Evolutionary conservation across 164 flowering plant species (phyloP), one percentile per base, ranked within the genome.

Genomic region (Amborella trichopoda): DNA sequence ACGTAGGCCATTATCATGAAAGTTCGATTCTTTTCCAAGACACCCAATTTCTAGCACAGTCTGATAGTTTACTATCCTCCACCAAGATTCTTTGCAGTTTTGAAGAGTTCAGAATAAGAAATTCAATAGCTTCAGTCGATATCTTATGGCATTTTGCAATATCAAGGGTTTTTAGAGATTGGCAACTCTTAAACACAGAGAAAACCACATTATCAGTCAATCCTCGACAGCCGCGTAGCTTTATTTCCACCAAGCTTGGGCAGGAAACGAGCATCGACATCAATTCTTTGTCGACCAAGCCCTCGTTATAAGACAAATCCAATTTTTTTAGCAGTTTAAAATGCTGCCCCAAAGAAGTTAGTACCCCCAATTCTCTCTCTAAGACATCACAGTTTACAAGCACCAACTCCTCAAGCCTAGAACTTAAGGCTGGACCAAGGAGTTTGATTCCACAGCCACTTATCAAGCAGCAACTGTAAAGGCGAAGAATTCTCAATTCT

Each of bases 381-480:
- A 81, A 67, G n/a, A 72, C 84, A 63, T 84, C 84, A 39, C 97
- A 89, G 17, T 71, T 82, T 22, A 78, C 65, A 23, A 89, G 54
- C 0, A 73, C 73, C 23, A 89, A 59, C 51, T 89, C 95, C 53
- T 72, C 70, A 26, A 89, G 82, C 9, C 40, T 41, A 13, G 41
- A 12, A 21, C 62, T 37, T 59, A 71, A 14, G 26, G 75, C 69
- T 1, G 55, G 42, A 17, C 68, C 74, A 12, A 80, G 54, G 12
- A 53, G 45, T 44, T 55, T 72, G 3, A 81, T 70, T 3, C 85
- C 89, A 24, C 75, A 75, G 18, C 94, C 94, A 3, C 70, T 82
- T 12, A 84, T 73, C 21, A 89, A 71, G 57, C 84, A 84, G 40
- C 97, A 89, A 28, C 93, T 89, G 52, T 78, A 80, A 10, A 89